Conservation (phyloP, 2,329 filamentous ascomycete species). For the Ceratocystis lukuohia region DNA sequence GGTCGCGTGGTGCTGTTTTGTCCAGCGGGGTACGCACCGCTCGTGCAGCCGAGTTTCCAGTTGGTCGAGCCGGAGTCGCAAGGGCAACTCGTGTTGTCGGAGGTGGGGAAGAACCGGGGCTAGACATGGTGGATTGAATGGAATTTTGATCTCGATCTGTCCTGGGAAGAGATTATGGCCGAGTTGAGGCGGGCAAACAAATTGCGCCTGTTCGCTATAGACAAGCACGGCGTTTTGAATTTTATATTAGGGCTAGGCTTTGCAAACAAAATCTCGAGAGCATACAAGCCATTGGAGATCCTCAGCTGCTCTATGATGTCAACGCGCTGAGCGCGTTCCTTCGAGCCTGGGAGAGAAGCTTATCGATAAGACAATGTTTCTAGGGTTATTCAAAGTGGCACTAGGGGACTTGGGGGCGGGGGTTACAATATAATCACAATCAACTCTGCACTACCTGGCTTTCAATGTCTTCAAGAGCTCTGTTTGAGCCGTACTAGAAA, state of each 20-base stretch:
- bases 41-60: constrained; percentile 24
- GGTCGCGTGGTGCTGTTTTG: constrained; percentile 27
- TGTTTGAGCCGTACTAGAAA: not conserved
- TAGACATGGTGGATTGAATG: constrained; percentile 6
- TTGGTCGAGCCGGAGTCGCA: constrained; percentile 20
- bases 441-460: not conserved
- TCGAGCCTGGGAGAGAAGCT: not conserved
- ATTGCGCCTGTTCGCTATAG: no score
- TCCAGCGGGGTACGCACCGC: constrained; percentile 33
- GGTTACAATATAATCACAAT: not conserved
- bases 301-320: constrained; percentile 5
- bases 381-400: not conserved
- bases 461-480: not conserved
- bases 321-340: not conserved
- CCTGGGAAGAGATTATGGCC: not conserved
- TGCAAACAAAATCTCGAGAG: no score
- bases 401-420: not conserved
- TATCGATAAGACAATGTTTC: not conserved
- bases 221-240: no score
- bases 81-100: constrained; percentile 12
- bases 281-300: no score
- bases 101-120: constrained; percentile 12
- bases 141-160: not conserved
- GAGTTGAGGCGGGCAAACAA: not conserved
- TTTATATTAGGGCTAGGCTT: no score